These are phyloP conservation scores for Rhodotorula sp. DNA, from an alignment of 1,284 basidiomycete genomes.

Conservation along the genomic window DNA sequence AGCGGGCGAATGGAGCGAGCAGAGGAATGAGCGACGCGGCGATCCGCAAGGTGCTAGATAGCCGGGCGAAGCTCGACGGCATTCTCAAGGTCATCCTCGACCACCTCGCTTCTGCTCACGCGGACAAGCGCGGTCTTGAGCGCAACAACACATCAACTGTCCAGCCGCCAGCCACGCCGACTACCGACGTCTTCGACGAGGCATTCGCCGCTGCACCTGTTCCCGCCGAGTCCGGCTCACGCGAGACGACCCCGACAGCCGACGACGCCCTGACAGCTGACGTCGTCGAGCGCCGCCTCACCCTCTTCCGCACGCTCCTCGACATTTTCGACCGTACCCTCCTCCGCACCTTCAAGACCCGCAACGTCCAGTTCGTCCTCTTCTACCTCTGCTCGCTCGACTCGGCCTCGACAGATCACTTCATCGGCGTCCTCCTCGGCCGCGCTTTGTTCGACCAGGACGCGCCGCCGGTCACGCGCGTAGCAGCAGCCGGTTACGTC, in stretches of 20 bases:
- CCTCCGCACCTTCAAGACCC: conserved; percentile 91
- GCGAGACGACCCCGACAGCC: conserved; percentile 39
- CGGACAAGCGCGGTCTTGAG: conserved; percentile 43
- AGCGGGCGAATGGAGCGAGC: conserved; percentile 45
- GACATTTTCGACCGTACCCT: conserved; percentile 91
- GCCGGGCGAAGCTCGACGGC: conserved; percentile 86
- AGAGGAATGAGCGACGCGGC: conserved; percentile 35
- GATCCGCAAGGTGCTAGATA: conserved; percentile 68
- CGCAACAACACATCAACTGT: conserved; percentile 29
- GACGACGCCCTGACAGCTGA: conserved; percentile 40
- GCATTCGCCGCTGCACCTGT: neutral
- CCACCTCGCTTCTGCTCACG: conserved; percentile 58
- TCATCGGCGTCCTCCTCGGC: conserved; percentile 87
- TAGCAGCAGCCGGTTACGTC: conserved; percentile 87
- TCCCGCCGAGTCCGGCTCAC: conserved; percentile 11
- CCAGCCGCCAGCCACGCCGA: conserved; percentile 28
- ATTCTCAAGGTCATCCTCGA: conserved; percentile 82
- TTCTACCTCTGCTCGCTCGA: conserved; percentile 94
- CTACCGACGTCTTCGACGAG: conserved; percentile 17
- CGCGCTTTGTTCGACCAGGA: conserved; percentile 70
- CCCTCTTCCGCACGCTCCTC: conserved; percentile 75
- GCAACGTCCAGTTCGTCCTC: conserved; percentile 94
- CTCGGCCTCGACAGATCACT: conserved; percentile 83
- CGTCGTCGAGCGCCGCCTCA: conserved; percentile 30
- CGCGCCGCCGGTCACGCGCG: conserved; percentile 70